Base-by-base conservation (phyloP, 805 yeast species). In the Myxozyma neglecta region DNA sequence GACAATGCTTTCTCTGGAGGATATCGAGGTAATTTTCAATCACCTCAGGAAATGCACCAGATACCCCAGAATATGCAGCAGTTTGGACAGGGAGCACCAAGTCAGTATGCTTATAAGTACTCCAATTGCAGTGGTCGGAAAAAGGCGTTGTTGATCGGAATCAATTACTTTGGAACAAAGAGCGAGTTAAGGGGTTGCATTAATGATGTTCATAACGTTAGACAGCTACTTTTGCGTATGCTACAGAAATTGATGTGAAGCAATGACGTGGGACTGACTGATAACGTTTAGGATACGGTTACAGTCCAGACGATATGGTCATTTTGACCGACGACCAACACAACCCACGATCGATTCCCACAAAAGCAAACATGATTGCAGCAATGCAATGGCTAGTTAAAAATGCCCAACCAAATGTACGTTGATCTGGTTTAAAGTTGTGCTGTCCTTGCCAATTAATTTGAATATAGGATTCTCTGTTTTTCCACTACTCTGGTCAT, bases 401-500 rank as follows among this genome's bases (percentile, higher is more conserved):
- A 20, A 87, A 80, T 64, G 94, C 96, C 0, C 78, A 76, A 67
- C 86, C 94, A 14, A 88, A 89, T 68, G 68, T 65, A 44, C 29
- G 56, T 18, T 34, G 45, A 20, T 35, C 11, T 8, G 37, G 1
- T 59, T 35, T 24, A 14, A 36, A 8, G 34, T 36, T 10, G 34
- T 35, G 6, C 32, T 24, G 43, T 11, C 9, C n/a, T 16, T 3
- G 2, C 18, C 16, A n/a, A 10, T 20, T 18, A 20, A 32, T 20
- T 10, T 24, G 16, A 6, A 16, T n/a, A 10, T 18, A 63, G 66
- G 96, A 89, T 74, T 83, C 90, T 8, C 74, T 89, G 53, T 85
- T 90, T 68, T 84, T 90, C 80, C 96, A 90, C 72, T 89, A 86
- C 71, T 87, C 94, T 0, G 94, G 96, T 7, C 96, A 90, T 71